These are phyloP conservation scores for Allium cepa DNA, from an alignment of 106 monocot species.

Conservation along the genomic window DNA sequence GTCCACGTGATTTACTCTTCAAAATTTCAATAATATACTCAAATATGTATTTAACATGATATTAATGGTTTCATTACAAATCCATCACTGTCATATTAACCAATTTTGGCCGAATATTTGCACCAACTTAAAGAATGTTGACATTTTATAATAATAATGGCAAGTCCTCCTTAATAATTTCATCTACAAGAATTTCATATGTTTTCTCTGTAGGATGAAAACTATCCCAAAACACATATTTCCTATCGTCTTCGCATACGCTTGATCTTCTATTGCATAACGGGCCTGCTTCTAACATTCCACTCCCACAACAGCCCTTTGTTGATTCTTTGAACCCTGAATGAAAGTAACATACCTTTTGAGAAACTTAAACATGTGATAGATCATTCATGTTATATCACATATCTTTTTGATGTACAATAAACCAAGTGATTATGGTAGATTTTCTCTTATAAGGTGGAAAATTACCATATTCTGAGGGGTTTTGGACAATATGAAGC, in stretches of 20 bases:
- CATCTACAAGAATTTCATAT: slow-evolving; percentile 5
- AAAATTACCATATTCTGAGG: slow-evolving; percentile 35
- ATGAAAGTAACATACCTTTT: slow-evolving; percentile 28
- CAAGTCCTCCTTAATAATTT: background rate
- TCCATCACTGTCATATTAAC: too few relatives aligned
- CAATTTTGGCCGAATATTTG: too few relatives aligned
- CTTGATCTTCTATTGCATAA: slow-evolving; percentile 19
- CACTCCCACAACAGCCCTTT: slow-evolving; percentile 33
- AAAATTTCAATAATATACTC: too few relatives aligned
- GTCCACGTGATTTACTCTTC: too few relatives aligned
- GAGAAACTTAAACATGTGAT: slow-evolving; percentile 32
- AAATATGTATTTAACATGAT: too few relatives aligned
- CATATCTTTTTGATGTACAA: too few relatives aligned
- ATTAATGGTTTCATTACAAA: too few relatives aligned
- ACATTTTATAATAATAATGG: background rate
- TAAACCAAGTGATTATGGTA: too few relatives aligned
- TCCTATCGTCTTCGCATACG: slow-evolving; percentile 9
- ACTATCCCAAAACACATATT: slow-evolving; percentile 24
- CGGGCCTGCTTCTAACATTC: slow-evolving; percentile 24
- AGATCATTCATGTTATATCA: background rate
- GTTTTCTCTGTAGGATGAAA: slow-evolving; percentile 26
- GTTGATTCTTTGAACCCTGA: slow-evolving; percentile 30
- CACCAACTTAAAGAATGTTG: too few relatives aligned
- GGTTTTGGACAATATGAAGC: slow-evolving; percentile 30
- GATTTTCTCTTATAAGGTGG: too few relatives aligned